Percentiles rank a stretch among this genome's conserved stretches.
Conservation (phyloP, 106 monocot genomes). For the Alisma plantagoaquatica region DNA sequence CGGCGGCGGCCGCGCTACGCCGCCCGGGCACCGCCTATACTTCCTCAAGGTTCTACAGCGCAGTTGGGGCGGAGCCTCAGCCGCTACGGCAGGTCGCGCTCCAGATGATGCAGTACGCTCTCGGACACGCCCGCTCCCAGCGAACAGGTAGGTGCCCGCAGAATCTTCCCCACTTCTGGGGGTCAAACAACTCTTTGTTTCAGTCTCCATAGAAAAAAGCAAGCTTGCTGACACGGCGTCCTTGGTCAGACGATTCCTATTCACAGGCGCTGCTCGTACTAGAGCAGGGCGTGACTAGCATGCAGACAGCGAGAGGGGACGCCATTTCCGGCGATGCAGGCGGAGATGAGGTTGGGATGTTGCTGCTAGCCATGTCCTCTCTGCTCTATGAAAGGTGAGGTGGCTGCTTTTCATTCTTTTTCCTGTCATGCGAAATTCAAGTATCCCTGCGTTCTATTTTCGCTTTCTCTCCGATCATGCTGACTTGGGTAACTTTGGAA, state of each 20-base stretch:
- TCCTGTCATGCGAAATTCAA: neutral
- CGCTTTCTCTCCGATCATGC: neutral
- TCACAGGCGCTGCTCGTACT: conserved; percentile 17
- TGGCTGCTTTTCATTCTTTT: neutral
- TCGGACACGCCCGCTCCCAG: conserved; percentile 11
- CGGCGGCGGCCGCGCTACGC: no score
- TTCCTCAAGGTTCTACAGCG: no score
- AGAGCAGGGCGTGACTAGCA: conserved; percentile 13
- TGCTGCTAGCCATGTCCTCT: conserved; percentile 17
- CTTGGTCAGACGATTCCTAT: conserved; percentile 10
- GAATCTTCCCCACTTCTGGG: neutral
- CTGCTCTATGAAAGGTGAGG: conserved; percentile 18
- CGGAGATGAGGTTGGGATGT: conserved; percentile 14
- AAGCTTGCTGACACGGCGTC: no score
- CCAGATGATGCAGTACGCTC: conserved; percentile 27
- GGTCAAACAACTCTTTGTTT: no score
- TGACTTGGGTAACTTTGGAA: no score
- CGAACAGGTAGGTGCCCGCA: conserved; percentile 12
- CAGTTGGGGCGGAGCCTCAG: no score
- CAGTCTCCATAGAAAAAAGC: no score
- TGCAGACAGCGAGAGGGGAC: conserved; percentile 5
- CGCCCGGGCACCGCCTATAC: no score
- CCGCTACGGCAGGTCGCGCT: conserved; percentile 4
- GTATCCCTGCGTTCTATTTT: neutral
- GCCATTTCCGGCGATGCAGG: neutral